phyloP scores from a whole-genome alignment of 2,329 filamentous ascomycete species.

The Exophiala bonariae region DNA sequence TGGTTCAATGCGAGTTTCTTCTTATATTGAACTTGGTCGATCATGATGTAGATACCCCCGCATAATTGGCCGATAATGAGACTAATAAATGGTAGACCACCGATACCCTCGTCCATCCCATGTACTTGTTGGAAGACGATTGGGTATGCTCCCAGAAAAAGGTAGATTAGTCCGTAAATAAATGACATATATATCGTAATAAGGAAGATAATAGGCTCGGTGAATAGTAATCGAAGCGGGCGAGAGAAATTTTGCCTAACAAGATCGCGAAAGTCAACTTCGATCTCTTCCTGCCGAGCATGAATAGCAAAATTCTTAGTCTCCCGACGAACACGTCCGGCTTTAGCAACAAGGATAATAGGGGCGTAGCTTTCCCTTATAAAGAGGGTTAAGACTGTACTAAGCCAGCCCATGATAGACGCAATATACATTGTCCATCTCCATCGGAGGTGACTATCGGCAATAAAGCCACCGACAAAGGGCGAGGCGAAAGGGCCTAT shows the following conservation, averaged over 20 bases:
- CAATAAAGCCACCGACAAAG: too few species aligned
- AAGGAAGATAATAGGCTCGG: constrained; percentile 38
- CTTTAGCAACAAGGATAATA: constrained; percentile 52
- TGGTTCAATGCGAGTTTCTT: constrained; percentile 43
- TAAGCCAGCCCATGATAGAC: constrained; percentile 61
- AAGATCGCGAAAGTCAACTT: constrained; percentile 38
- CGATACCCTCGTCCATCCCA: constrained; percentile 59
- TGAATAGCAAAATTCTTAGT: constrained; percentile 44
- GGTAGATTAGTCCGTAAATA: constrained; percentile 46
- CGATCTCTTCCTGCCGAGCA: constrained; percentile 40
- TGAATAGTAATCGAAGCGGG: constrained; percentile 47
- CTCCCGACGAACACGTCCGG: constrained; percentile 22
- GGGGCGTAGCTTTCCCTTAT: constrained; percentile 60
- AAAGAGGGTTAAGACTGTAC: constrained; percentile 54
- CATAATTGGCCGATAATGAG: constrained; percentile 65
- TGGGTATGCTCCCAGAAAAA: constrained; percentile 62
- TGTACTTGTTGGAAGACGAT: constrained; percentile 64
- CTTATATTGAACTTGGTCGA: constrained; percentile 57
- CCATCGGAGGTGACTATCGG: constrained; percentile 54
- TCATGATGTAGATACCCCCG: constrained; percentile 57
- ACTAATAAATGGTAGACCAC: constrained; percentile 66
- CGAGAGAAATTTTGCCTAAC: constrained; percentile 49
- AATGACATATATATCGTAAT: constrained; percentile 30
- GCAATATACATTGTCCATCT: constrained; percentile 66
- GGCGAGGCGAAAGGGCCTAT: constrained; percentile 43